Evolutionary conservation across 192 early-diverging fungal genomes (phyloP).

Genomic region (Backusella westeae): DNA sequence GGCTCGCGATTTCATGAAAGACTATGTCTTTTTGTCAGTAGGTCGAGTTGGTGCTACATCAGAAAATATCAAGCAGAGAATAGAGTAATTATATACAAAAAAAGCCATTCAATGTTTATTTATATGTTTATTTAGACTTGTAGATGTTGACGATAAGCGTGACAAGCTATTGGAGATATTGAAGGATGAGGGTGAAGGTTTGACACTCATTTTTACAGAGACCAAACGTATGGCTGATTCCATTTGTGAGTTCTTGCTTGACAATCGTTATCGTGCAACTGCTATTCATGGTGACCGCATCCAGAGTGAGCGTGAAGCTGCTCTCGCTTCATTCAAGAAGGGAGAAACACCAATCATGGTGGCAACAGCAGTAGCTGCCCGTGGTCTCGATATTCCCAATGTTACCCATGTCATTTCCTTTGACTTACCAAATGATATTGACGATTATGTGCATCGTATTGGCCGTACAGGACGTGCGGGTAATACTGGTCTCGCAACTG

Average conservation of each 20-base stretch:
- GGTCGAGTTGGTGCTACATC: constrained; percentile 87
- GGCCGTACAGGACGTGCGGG: constrained; percentile 97
- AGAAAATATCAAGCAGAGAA: constrained; percentile 85
- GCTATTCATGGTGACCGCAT: constrained; percentile 97
- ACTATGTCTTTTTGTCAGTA: constrained; percentile 95
- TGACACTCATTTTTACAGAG: constrained; percentile 90
- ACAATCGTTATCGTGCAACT: constrained; percentile 81
- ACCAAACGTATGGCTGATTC: constrained; percentile 92
- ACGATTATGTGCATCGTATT: constrained; percentile 97
- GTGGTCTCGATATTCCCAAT: constrained; percentile 89
- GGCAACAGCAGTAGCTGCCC: constrained; percentile 97
- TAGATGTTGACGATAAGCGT: constrained; percentile 80
- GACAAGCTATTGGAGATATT: constrained; percentile 71
- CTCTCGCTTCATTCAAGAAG: constrained; percentile 83
- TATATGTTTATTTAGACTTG: constrained; percentile 33
- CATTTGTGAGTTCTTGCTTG: constrained; percentile 76
- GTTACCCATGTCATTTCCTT: constrained; percentile 91
- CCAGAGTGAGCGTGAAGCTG: constrained; percentile 97
- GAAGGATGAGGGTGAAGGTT: constrained; percentile 72
- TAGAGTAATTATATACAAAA: constrained; percentile 62
- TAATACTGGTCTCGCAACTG: constrained; percentile 88
- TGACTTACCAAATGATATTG: constrained; percentile 92
- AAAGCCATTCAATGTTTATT: constrained; percentile 49
- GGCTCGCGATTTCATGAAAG: constrained; percentile 88
- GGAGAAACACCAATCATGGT: constrained; percentile 89